Base-by-base conservation (phyloP, 306 rosid genomes). In the Gynostemma pentaphyllum region DNA sequence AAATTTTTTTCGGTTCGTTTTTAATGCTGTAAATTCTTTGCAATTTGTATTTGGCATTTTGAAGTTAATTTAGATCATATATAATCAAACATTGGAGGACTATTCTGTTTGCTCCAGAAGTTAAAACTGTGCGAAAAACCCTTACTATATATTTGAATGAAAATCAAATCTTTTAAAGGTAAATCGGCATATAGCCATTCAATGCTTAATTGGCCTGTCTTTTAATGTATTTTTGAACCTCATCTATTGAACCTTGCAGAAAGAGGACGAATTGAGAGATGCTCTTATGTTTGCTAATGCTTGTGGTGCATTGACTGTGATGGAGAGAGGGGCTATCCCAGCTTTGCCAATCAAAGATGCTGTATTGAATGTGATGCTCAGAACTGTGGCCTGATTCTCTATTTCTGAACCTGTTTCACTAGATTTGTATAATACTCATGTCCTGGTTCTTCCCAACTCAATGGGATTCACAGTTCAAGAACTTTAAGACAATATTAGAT, bases 301-400 rank as follows among this genome's bases (percentile, higher is more conserved):
- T n/a, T 92, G 96, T 46, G 98, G 98, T 36, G 95, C 96, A 56
- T 71, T 86, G 82, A 92, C 96, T 1, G 96, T 90, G 79, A 90
- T 47, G 2, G 95, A 76, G 73, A 88, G 98, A 79, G 98, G 96
- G n/a, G 98, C 96, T 47, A 88, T 92, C 73, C 98, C 98, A 15
- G 96, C 94, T 69, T 76, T 92, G 76, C 98, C 98, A 13, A 79
- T 82, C 21, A 84, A 78, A 75, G 95, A 82, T 75, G 86, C 88
- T 47, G 96, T 88, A 46, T 62, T 72, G 64, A 74, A 82, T 57
- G 83, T 79, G 70, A 71, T 86, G 69, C 76, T 85, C 67, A 76
- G 83, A 62, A 77, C 75, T 18, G 85, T 78, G 12, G 55, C 73
- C 13, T 80, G 85, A 61, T 48, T 75, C 4, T 3, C 15, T 45